phyloP scores from a whole-genome alignment of 805 yeast species.

The Lipomyces sp. region DNA sequence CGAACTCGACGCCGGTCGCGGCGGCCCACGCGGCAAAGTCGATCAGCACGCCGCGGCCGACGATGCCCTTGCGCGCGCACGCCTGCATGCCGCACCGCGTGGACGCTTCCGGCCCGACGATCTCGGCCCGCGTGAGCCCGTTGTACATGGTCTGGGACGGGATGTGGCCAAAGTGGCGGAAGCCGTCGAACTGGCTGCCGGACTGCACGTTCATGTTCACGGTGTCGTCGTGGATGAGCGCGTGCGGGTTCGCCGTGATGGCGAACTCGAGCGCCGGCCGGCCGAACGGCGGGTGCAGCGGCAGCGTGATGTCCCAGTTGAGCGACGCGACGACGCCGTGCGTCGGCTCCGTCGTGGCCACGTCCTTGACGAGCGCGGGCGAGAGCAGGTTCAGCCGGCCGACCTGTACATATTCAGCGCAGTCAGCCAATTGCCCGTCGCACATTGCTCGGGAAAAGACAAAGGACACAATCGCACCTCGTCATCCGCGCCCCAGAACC shows the following conservation, averaged over 20 bases:
- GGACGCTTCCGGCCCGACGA: conserved; percentile 23
- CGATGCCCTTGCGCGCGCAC: conserved; percentile 34
- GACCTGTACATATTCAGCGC: conserved; percentile 7
- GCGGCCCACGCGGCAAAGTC: conserved; percentile 38
- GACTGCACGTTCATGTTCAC: conserved; percentile 35
- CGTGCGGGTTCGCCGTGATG: conserved; percentile 15
- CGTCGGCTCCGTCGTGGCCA: conserved; percentile 16
- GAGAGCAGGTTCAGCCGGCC: conserved; percentile 30
- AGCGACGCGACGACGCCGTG: conserved; percentile 26
- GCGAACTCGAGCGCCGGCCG: conserved; percentile 30
- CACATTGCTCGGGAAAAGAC: not conserved
- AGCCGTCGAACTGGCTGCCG: conserved; percentile 37
- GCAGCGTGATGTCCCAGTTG: conserved; percentile 32
- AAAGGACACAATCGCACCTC: conserved; percentile 13
- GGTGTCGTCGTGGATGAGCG: conserved; percentile 32
- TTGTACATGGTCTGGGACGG: conserved; percentile 30
- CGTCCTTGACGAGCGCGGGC: conserved; percentile 29
- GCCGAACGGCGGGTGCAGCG: conserved; percentile 29
- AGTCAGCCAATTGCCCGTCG: not conserved
- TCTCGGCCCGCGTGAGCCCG: conserved; percentile 30
- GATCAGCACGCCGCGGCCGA: conserved; percentile 38
- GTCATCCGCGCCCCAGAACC: conserved; percentile 34
- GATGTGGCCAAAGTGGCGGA: conserved; percentile 35
- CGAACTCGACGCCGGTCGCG: conserved; percentile 33
- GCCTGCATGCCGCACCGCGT: conserved; percentile 30